Percentiles rank a stretch among this genome's conserved stretches.
phyloP scores from a whole-genome alignment of 305 asterid species.

The Rubia balearica region DNA sequence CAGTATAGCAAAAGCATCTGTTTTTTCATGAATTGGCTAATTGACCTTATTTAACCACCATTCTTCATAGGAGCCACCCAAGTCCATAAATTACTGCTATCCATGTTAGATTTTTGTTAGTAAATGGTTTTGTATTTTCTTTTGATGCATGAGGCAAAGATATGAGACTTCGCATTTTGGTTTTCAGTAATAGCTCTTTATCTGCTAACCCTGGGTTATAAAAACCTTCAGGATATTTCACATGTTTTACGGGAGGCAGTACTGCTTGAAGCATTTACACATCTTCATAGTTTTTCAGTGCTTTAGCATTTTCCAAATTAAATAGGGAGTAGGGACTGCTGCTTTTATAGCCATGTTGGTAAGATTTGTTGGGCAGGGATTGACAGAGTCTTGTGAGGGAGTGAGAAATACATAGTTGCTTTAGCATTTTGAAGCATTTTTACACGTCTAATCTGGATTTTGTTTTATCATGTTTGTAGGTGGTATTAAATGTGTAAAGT shows the following conservation, averaged over 20 bases:
- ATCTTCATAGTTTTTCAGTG: background rate
- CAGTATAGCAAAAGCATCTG: background rate
- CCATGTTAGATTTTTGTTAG: background rate
- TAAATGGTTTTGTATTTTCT: background rate
- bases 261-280: background rate
- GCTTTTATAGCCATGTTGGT: background rate
- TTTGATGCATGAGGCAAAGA: background rate
- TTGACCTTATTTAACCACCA: background rate
- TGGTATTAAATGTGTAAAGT: constrained; percentile 70
- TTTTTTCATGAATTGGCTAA: background rate
- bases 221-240: background rate
- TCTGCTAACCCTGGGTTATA: background rate
- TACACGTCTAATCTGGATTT: background rate
- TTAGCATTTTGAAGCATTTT: background rate
- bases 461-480: constrained; percentile 29
- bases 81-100: background rate
- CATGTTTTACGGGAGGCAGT: background rate
- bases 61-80: background rate
- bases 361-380: constrained; percentile 1
- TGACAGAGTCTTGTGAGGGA: background rate
- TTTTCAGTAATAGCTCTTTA: background rate
- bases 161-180: background rate
- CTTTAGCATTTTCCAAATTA: background rate
- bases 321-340: background rate
- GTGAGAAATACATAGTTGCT: background rate